phyloP scores from a whole-genome alignment of 805 yeast species.

The Isabelozyma rhagii region DNA sequence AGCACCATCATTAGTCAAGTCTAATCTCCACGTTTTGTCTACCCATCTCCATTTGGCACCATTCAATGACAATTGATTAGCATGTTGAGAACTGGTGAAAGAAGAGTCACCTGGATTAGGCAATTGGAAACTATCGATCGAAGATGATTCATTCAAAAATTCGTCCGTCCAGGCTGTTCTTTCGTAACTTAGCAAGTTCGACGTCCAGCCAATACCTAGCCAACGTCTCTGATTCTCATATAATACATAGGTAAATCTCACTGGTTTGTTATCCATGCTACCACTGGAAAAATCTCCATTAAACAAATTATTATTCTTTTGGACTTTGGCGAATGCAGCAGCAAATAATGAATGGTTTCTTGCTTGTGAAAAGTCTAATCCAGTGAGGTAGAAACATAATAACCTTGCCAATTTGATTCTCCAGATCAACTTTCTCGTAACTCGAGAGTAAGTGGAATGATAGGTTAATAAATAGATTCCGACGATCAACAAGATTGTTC shows the following conservation, averaged over 20 bases:
- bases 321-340: slow-evolving; percentile 54
- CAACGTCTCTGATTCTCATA: slow-evolving; percentile 95
- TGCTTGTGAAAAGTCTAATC: slow-evolving; percentile 65
- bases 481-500: slow-evolving; percentile 53
- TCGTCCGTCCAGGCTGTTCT: slow-evolving; percentile 98
- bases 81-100: slow-evolving; percentile 22
- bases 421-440: slow-evolving; percentile 84
- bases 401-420: slow-evolving; percentile 68
- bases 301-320: slow-evolving; percentile 27
- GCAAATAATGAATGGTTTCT: slow-evolving; percentile 48
- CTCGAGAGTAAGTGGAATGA: slow-evolving; percentile 82
- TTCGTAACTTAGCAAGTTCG: slow-evolving; percentile 86
- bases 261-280: slow-evolving; percentile 38
- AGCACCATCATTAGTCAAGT: slow-evolving; percentile 84
- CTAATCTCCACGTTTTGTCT: slow-evolving; percentile 88
- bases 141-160: slow-evolving; percentile 78
- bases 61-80: slow-evolving; percentile 37
- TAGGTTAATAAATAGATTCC: slow-evolving; percentile 71
- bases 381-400: slow-evolving; percentile 78
- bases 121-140: slow-evolving; percentile 73
- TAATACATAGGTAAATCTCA: slow-evolving; percentile 84
- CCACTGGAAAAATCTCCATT: slow-evolving; percentile 1
- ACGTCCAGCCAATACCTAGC: slow-evolving; percentile 98
- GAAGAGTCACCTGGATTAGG: slow-evolving; percentile 60
- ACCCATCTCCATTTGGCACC: slow-evolving; percentile 94